These are phyloP conservation scores for Stachybotrys chlorohalonatus DNA, from an alignment of 2,329 filamentous ascomycete species.

Conservation along the genomic window DNA sequence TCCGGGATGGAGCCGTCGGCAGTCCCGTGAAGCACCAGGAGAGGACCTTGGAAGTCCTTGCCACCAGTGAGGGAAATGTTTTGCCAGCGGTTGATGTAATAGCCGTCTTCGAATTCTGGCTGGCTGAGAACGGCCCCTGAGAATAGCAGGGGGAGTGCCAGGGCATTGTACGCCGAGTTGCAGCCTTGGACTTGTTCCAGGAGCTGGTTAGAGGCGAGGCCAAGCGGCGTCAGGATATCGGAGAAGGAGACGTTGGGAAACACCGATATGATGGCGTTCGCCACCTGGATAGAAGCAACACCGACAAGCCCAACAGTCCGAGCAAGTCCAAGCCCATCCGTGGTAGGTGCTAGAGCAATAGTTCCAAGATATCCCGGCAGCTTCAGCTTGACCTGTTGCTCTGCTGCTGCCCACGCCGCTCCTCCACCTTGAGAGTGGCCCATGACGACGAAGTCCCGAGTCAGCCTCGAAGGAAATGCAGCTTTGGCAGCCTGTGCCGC, in stretches of 20 bases:
- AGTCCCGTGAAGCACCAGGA: conserved; percentile 27
- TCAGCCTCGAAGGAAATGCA: conserved; percentile 27
- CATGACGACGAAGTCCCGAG: conserved; percentile 29
- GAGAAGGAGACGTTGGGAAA: conserved; percentile 7
- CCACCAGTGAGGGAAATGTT: conserved; percentile 17
- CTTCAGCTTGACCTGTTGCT: conserved; percentile 17
- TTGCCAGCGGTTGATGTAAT: conserved; percentile 11
- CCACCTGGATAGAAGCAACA: conserved; percentile 4
- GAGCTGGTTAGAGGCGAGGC: conserved; percentile 4
- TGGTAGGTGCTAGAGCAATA: conserved; percentile 19
- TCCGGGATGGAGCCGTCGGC: conserved; percentile 10
- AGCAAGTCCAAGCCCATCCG: conserved; percentile 10
- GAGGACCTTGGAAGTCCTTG: conserved; percentile 21
- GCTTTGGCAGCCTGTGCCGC: conserved; percentile 29
- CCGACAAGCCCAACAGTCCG: neutral
- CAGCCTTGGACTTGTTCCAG: conserved; percentile 7
- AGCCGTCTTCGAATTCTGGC: conserved; percentile 10
- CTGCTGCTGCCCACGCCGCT: conserved; percentile 26
- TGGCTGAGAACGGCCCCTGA: neutral
- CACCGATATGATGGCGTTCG: conserved; percentile 5
- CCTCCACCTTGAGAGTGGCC: conserved; percentile 38
- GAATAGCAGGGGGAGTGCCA: conserved; percentile 1
- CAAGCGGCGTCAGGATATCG: conserved; percentile 6
- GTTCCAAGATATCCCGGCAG: conserved; percentile 26
- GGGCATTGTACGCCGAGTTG: conserved; percentile 4